These are phyloP conservation scores for Clonostachys rosea DNA, from an alignment of 2,329 filamentous ascomycete genomes.

Conservation along the genomic window DNA sequence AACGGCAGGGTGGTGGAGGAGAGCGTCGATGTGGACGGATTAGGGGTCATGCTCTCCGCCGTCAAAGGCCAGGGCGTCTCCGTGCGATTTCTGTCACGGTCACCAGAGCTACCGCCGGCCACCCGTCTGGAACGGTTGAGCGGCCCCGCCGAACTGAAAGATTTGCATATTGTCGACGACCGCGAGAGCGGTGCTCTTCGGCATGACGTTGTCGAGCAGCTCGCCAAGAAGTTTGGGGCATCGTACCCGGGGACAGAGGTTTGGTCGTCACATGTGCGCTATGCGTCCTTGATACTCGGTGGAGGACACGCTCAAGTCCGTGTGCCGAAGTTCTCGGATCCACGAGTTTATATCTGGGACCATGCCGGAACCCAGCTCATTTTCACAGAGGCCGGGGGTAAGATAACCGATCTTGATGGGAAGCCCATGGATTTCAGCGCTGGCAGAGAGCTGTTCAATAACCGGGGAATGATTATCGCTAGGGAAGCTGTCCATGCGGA, in stretches of 20 bases:
- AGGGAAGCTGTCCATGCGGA: slow-evolving; percentile 31
- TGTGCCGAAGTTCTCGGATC: slow-evolving; percentile 8
- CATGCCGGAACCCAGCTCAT: slow-evolving; percentile 55
- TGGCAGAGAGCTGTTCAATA: slow-evolving; percentile 22
- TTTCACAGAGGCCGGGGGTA: slow-evolving; percentile 49
- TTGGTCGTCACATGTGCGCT: slow-evolving; percentile 32
- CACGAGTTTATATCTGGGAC: slow-evolving; percentile 37
- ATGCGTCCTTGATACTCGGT: slow-evolving; percentile 28
- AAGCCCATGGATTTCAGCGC: slow-evolving; percentile 25
- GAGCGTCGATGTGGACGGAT: slow-evolving; percentile 19
- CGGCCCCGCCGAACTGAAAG: slow-evolving; percentile 7
- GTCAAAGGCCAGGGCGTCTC: slow-evolving; percentile 21
- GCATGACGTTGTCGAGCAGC: slow-evolving; percentile 19
- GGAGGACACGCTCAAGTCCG: slow-evolving; percentile 26
- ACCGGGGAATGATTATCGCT: slow-evolving; percentile 35
- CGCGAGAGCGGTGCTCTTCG: slow-evolving; percentile 18
- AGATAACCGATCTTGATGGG: slow-evolving; percentile 42
- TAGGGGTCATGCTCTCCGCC: slow-evolving; percentile 28
- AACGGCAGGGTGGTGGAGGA: slow-evolving; percentile 27
- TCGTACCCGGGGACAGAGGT: slow-evolving; percentile 27
- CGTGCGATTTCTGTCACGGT: slow-evolving; percentile 14
- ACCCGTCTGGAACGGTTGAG: slow-evolving; percentile 11
- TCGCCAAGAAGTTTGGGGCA: slow-evolving; percentile 21
- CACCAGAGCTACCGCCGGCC: slow-evolving; percentile 9
- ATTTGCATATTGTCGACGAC: slow-evolving; percentile 26